These are phyloP conservation scores for Medicago ruthenica DNA, from an alignment of 306 rosid species.

Conservation along the genomic window DNA sequence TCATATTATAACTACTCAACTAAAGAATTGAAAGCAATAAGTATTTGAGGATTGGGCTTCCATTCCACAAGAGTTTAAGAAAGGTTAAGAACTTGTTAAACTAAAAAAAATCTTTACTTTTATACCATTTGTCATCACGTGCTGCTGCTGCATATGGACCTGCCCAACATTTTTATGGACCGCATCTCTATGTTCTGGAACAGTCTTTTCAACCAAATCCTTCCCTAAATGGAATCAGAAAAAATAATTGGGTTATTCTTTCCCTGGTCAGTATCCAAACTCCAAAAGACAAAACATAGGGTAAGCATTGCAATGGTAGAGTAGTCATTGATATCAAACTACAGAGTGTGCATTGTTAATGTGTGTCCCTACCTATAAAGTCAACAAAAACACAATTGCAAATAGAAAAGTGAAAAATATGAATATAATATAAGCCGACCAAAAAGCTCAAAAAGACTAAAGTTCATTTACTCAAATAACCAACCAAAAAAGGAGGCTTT, in stretches of 20 bases:
- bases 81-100: slow-evolving; percentile 26
- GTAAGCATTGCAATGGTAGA: background rate
- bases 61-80: slow-evolving; percentile 36
- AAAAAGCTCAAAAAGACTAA: slow-evolving; percentile 7
- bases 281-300: slow-evolving; percentile 7
- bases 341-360: background rate
- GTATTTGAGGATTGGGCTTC: slow-evolving; percentile 33
- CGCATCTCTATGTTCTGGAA: slow-evolving; percentile 44
- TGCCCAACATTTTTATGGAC: slow-evolving; percentile 45
- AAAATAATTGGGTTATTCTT: slow-evolving; percentile 27
- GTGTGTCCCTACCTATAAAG: background rate
- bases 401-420: background rate
- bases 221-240: slow-evolving; percentile 50
- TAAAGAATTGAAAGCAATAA: slow-evolving; percentile 31
- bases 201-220: slow-evolving; percentile 46
- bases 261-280: slow-evolving; percentile 1
- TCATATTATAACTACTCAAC: slow-evolving; percentile 36
- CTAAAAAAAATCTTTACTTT: slow-evolving; percentile 19
- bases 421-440: background rate
- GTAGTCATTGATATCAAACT: background rate
- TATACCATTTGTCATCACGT: slow-evolving; percentile 50
- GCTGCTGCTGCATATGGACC: slow-evolving; percentile 46
- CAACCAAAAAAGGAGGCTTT: slow-evolving; percentile 21
- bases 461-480: slow-evolving; percentile 12
- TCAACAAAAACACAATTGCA: slow-evolving; percentile 21